Evolutionary conservation across 2,329 filamentous ascomycete genomes (phyloP).

Genomic region (Amauroascus verrucosus): DNA sequence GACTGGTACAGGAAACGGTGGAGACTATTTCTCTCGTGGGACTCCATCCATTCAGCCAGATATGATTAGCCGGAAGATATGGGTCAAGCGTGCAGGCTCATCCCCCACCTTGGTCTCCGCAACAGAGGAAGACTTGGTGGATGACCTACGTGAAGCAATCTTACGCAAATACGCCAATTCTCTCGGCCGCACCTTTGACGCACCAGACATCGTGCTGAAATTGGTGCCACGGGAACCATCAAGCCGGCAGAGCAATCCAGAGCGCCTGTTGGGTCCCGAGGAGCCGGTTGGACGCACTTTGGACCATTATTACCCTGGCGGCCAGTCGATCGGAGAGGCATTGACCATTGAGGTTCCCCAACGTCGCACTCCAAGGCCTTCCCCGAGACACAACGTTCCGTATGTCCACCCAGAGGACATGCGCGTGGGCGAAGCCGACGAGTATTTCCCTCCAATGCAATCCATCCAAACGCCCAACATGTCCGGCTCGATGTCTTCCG

Average conservation of each 20-base stretch:
- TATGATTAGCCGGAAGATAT: constrained; percentile 60
- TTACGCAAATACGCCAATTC: constrained; percentile 90
- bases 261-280: constrained; percentile 71
- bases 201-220: constrained; percentile 75
- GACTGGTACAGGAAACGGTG: constrained; percentile 18
- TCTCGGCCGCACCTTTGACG: constrained; percentile 75
- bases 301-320: constrained; percentile 73
- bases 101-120: constrained; percentile 82
- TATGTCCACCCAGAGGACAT: constrained; percentile 50
- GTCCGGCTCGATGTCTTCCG: constrained; percentile 32
- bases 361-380: constrained; percentile 67
- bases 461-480: constrained; percentile 37
- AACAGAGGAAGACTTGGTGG: constrained; percentile 79
- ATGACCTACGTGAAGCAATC: constrained; percentile 88
- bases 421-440: constrained; percentile 58
- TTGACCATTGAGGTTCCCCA: constrained; percentile 78
- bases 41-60: constrained; percentile 20
- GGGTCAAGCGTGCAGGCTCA: constrained; percentile 78
- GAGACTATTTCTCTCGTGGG: constrained; percentile 18
- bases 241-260: constrained; percentile 40
- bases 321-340: constrained; percentile 80
- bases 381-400: constrained; percentile 49
- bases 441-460: constrained; percentile 73
- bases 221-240: constrained; percentile 58
- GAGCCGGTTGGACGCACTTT: constrained; percentile 69